Conservation (phyloP, 805 yeast genomes). For the Myxozyma sirexii region DNA sequence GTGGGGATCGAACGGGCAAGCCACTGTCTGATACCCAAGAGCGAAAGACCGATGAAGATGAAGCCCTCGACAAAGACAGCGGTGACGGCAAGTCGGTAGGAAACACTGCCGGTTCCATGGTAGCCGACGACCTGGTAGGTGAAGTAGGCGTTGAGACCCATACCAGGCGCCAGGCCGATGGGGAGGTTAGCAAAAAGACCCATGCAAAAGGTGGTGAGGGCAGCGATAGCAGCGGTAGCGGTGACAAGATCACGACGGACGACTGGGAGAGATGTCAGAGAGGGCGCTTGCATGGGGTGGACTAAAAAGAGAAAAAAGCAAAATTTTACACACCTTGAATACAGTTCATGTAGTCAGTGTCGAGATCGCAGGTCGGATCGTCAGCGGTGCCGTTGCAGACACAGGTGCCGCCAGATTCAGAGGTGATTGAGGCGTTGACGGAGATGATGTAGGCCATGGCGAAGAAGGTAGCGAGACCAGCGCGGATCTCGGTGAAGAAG, state of each 20-base stretch:
- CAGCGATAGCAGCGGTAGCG: slow-evolving; percentile 36
- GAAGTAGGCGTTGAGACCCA: slow-evolving; percentile 37
- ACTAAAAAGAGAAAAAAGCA: neutral
- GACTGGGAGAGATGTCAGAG: no score
- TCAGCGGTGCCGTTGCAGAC: slow-evolving; percentile 31
- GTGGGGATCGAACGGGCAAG: slow-evolving; percentile 36
- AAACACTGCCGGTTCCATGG: slow-evolving; percentile 34
- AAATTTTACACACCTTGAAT: slow-evolving; percentile 12
- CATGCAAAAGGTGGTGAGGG: slow-evolving; percentile 35
- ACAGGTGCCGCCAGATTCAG: slow-evolving; percentile 35
- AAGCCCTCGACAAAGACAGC: slow-evolving; percentile 37
- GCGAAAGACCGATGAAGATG: slow-evolving; percentile 34
- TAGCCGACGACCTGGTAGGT: slow-evolving; percentile 37
- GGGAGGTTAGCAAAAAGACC: slow-evolving; percentile 37
- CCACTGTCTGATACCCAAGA: slow-evolving; percentile 37
- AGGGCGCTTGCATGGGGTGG: no score
- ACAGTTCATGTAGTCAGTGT: slow-evolving; percentile 28
- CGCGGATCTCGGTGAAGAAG: slow-evolving; percentile 35
- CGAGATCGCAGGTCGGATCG: slow-evolving; percentile 32
- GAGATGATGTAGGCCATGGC: slow-evolving; percentile 38
- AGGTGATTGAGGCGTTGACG: slow-evolving; percentile 33
- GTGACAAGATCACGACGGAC: slow-evolving; percentile 35
- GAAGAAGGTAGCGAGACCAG: slow-evolving; percentile 36
- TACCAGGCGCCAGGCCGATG: slow-evolving; percentile 36
- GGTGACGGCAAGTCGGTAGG: slow-evolving; percentile 34